Base-by-base conservation (phyloP, 129 eudicot genomes). In the Flaveria robusta region DNA sequence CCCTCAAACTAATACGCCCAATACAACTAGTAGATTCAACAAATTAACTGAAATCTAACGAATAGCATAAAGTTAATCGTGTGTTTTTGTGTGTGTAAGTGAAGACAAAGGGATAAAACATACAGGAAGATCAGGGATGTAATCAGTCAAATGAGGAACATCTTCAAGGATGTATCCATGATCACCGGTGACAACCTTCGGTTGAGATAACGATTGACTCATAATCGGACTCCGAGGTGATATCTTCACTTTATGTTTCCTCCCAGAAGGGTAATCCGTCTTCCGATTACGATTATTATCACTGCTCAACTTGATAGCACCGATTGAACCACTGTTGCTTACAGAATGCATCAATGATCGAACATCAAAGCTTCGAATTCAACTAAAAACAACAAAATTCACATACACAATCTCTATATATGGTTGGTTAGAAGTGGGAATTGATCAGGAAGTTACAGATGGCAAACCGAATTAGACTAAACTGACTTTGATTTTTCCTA, bases 91-190 rank as follows among this genome's bases (percentile, higher is more conserved):
- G 29, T 58, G 39, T 34, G 39, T 0, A 34, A 34, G 63, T 56
- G 9, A 27, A 63, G 20, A 64, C 9, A 29, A 37, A 64, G 69
- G 20, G 12, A 37, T 3, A 66, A 4, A 63, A 16, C 87, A 45
- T 91, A 93, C 98, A 1, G 86, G 88, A 67, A 89, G 93, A 66
- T 86, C 54, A 52, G 91, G 90, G 59, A 91, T 60, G 67, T 90
- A 93, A 86, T 93, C 98, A 29, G 86, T 27, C 45, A 93, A 80
- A 71, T 91, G 96, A 81, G 98, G 98, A 75, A 93, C 98, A 74
- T 93, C 98, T 77, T 93, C 88, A 29, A 93, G 96, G 5, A 86
- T 80, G 66, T 80, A 91, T 52, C 96, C 98, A 66, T 50, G 65
- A 2, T 85, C 91, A 29, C 90, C 92, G 18, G 74, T 62, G 13